These are phyloP conservation scores for Porcisia hertigi DNA, from an alignment of 208 protist species.

Conservation along the genomic window DNA sequence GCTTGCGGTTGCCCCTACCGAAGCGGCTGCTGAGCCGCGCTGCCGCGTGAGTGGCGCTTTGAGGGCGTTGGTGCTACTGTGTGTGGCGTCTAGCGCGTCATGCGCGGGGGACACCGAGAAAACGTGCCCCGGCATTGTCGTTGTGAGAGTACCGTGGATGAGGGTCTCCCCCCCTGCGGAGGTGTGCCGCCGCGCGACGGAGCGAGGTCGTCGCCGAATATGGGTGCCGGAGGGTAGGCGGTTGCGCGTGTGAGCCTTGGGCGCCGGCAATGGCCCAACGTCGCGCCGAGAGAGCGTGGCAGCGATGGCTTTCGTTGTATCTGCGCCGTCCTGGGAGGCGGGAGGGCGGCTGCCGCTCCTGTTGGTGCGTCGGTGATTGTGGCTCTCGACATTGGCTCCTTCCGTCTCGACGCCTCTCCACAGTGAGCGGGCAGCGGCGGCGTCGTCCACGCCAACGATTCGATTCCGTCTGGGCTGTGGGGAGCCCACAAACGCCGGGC, in stretches of 20 bases:
- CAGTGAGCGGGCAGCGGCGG: neutral
- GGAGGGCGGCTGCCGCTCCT: slow-evolving; percentile 6
- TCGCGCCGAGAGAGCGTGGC: slow-evolving; percentile 27
- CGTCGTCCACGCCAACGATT: neutral
- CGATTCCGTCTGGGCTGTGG: neutral
- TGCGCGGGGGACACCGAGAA: neutral
- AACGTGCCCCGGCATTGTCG: neutral
- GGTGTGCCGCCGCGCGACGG: slow-evolving; percentile 32
- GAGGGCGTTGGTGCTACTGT: slow-evolving; percentile 5
- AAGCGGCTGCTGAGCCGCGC: neutral
- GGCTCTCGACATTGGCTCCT: neutral
- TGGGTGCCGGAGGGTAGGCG: slow-evolving; percentile 71
- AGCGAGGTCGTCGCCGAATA: slow-evolving; percentile 70
- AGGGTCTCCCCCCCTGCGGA: neutral
- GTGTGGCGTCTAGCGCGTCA: neutral
- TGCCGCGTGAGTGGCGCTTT: neutral
- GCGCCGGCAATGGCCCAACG: slow-evolving; percentile 41
- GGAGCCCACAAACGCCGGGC: neutral
- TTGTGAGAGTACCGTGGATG: neutral
- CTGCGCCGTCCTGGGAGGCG: too few relatives aligned
- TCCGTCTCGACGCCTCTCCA: neutral
- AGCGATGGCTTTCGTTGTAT: neutral
- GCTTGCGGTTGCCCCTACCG: neutral
- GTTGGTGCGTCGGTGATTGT: neutral
- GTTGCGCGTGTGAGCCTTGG: slow-evolving; percentile 25